Percentiles rank a stretch among this genome's conserved stretches.
Conservation (phyloP, 2,329 filamentous ascomycete species). For the Neonectria neomacrospora region DNA sequence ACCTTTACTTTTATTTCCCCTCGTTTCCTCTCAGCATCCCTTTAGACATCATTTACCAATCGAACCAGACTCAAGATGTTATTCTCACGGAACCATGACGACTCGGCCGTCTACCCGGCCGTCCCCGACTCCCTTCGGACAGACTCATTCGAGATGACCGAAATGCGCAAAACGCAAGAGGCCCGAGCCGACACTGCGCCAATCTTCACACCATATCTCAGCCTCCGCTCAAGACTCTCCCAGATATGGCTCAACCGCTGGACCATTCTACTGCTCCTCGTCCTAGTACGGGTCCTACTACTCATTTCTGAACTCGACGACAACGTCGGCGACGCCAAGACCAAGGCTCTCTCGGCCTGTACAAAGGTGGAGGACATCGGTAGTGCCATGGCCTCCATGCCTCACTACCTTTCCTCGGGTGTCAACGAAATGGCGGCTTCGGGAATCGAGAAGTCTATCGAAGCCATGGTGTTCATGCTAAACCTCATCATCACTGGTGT, state of each 20-base stretch:
- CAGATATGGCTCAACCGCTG: slow-evolving; percentile 98
- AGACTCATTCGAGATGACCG: slow-evolving; percentile 51
- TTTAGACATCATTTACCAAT: slow-evolving; percentile 40
- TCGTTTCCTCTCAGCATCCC: slow-evolving; percentile 20
- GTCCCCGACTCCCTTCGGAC: slow-evolving; percentile 53
- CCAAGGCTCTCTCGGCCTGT: slow-evolving; percentile 88
- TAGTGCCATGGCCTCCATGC: slow-evolving; percentile 97
- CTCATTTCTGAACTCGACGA: slow-evolving; percentile 77
- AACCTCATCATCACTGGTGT: slow-evolving; percentile 83
- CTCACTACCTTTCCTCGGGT: slow-evolving; percentile 89
- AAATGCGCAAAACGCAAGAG: slow-evolving; percentile 47
- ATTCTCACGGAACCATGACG: slow-evolving; percentile 49
- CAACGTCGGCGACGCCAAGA: slow-evolving; percentile 79
- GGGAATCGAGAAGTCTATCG: slow-evolving; percentile 82
- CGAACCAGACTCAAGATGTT: slow-evolving; percentile 51
- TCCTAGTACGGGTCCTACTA: slow-evolving; percentile 83
- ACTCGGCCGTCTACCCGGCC: slow-evolving; percentile 48
- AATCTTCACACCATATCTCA: slow-evolving; percentile 89
- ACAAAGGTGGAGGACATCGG: slow-evolving; percentile 92
- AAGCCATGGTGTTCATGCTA: slow-evolving; percentile 82
- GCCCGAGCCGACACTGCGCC: slow-evolving; percentile 67
- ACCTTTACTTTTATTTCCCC: slow-evolving; percentile 16
- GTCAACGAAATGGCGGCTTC: slow-evolving; percentile 87
- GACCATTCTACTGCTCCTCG: slow-evolving; percentile 89
- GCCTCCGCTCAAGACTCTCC: slow-evolving; percentile 87